Percentiles rank a stretch among this genome's conserved stretches.
Conservation (phyloP, 1,284 basidiomycete genomes). For the Marasmius fiardii region DNA sequence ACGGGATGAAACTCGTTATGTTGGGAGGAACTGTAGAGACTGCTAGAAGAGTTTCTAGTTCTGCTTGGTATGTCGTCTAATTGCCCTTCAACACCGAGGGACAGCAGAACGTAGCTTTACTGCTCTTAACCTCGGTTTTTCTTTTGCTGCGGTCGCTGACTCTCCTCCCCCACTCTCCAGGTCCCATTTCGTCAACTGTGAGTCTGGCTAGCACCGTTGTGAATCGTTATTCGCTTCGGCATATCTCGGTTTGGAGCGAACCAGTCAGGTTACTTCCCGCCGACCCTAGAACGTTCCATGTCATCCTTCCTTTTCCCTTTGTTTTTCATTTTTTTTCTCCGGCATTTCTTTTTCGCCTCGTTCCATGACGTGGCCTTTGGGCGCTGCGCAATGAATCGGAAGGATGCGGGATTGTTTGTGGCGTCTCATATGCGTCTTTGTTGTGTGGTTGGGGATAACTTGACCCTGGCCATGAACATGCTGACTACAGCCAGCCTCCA, state of each 20-base stretch:
- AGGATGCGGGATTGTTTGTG: background rate
- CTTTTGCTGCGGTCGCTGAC: slow-evolving; percentile 1
- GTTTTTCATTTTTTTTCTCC: background rate
- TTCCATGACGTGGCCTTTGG: background rate
- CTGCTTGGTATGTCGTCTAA: slow-evolving; percentile 61
- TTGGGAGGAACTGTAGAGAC: slow-evolving; percentile 83
- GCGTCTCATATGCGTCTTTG: background rate
- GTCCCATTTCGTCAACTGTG: slow-evolving; percentile 81
- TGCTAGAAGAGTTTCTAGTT: slow-evolving; percentile 72
- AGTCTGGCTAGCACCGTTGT: slow-evolving; percentile 27
- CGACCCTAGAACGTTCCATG: too few relatives aligned
- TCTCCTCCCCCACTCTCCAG: slow-evolving; percentile 31
- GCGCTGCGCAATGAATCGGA: background rate
- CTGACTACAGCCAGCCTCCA: background rate
- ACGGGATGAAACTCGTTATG: slow-evolving; percentile 83
- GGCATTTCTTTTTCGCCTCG: background rate
- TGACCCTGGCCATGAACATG: too few relatives aligned
- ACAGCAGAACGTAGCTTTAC: too few relatives aligned
- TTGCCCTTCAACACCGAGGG: too few relatives aligned
- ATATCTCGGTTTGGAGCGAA: too few relatives aligned
- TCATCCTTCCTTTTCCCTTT: background rate
- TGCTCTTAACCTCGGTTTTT: too few relatives aligned
- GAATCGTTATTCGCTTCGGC: background rate
- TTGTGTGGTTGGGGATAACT: background rate
- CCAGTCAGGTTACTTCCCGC: too few relatives aligned